Evolutionary conservation across 306 rosid species (phyloP).

Genomic region (Delonix regia): DNA sequence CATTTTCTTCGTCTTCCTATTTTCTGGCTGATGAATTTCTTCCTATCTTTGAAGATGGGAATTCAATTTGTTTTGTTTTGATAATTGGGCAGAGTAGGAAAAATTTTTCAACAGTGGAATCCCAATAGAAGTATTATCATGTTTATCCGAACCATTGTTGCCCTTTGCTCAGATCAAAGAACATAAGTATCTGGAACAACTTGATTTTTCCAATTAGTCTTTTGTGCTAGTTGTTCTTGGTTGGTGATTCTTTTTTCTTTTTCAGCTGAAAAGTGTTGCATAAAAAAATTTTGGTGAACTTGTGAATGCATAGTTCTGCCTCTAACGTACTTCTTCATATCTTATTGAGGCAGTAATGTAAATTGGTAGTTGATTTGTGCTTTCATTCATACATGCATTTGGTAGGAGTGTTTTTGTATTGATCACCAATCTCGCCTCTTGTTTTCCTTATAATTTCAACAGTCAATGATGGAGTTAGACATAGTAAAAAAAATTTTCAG

Average conservation of each 20-base stretch:
- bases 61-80: constrained; percentile 21
- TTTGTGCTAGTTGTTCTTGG: not conserved
- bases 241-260: not conserved
- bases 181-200: not conserved
- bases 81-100: not conserved
- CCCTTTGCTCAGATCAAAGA: constrained; percentile 10
- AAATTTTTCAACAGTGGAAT: not conserved
- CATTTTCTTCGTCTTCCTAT: not conserved
- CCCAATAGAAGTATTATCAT: not conserved
- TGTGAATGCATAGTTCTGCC: not conserved
- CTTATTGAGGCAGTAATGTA: not conserved
- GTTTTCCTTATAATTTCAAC: constrained; percentile 14
- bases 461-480: constrained; percentile 13
- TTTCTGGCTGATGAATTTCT: not conserved
- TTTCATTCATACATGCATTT: not conserved
- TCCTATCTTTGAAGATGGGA: constrained; percentile 11
- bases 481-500: not conserved
- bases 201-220: constrained; percentile 18
- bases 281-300: not conserved
- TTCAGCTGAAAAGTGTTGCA: not conserved
- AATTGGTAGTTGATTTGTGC: not conserved
- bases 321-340: constrained; percentile 8
- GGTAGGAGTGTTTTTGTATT: not conserved
- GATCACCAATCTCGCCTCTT: not conserved
- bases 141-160: not conserved